Evolutionary conservation across 2,329 filamentous ascomycete genomes (phyloP), one percentile per base, ranked within the genome.

Genomic region (Penicillium brevicompactum): DNA sequence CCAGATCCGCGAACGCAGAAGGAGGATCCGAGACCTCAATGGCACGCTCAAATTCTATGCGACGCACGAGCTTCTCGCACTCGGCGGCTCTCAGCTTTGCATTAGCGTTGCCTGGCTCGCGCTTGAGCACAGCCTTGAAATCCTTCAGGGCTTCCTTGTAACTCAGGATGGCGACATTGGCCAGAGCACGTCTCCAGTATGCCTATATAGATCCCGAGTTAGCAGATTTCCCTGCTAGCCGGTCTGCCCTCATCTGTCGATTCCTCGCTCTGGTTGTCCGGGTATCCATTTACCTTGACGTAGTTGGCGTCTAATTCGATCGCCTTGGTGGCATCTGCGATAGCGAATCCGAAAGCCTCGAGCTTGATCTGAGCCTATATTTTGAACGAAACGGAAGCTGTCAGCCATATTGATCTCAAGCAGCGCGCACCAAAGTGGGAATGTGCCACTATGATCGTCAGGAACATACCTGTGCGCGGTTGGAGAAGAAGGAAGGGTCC

Each of bases 11-110:
- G 32, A 93, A 90, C 0, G 92, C 94, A 0, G 92, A 97, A 4
- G 93, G 92, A 62, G 93, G 90, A 65, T 97, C 94, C 55, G 89
- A 87, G 44, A 97, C 84, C 73, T 97, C 93, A 67, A 97, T 99
- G 31, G 94, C 94, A 65, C 91, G 92, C 66, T 96, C 88, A 76
- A 99, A 99, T 58, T 94, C 91, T 68, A 93, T 80, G 68, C 93
- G 88, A 70, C 93, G 92, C 62, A 97, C 91, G 65, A 96, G 86
- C 81, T 95, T 97, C 74, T 96, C 91, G 77, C 92, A 97, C 70
- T 97, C 93, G 58, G 90, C 87, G 65, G 95, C 81, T 80, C 95
- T 96, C 64, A 96, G 81, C 74, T 90, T 92, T 53, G 92, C 93
- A 79, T 94, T 91, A 67, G 92, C 92, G 76, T 97, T 96, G 66